Evolutionary conservation across 2,329 filamentous ascomycete genomes (phyloP), one percentile per base, ranked within the genome.

Genomic region (Metarhizium sp.): DNA sequence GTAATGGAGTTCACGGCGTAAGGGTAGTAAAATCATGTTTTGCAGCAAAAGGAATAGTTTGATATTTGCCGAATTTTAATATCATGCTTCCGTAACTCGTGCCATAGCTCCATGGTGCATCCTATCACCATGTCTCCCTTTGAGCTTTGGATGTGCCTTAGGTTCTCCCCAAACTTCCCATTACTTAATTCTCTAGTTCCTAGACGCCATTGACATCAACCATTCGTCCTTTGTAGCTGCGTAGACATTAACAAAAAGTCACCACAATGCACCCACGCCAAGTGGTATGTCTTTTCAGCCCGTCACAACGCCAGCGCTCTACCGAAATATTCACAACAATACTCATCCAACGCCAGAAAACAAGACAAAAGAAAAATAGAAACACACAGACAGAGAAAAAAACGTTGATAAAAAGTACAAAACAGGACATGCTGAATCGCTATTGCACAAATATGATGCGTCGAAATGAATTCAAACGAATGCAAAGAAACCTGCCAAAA

Each of bases 341-440:
- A 54, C 53, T 61, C 61, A 60, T 61, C 60, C 59, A 66, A 67
- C 64, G 62, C 62, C 64, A 55, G 52, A 58, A 53, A 50, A 38
- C 42, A 42, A 58, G 43, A 52, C 47, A 43, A 53, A 51, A 43
- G 55, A 42, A 53, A 50, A 49, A 10, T 46, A 48, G 34, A 52
- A 36, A 25, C 25, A 25, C 3, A 25, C 1, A 4, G 1, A 25
- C 3, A 25, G 25, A 25, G 3, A 20, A 2, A 25, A 25, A 25
- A 25, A 25, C 25, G 25, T 25, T 25, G 25, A 1, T 58, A 55
- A 46, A 51, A 52, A 55, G 53, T 29, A 52, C 38, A 47, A 34
- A 46, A 54, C 59, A 46, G 51, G 60, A 49, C 58, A 57, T 62
- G 50, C 54, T 56, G 51, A 43, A 50, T 47, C 55, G 55, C 55